Percentiles rank a stretch among this genome's conserved stretches.
Evolutionary conservation across 2,329 filamentous ascomycete genomes (phyloP).

Genomic region (Aspergillus fijiensis): DNA sequence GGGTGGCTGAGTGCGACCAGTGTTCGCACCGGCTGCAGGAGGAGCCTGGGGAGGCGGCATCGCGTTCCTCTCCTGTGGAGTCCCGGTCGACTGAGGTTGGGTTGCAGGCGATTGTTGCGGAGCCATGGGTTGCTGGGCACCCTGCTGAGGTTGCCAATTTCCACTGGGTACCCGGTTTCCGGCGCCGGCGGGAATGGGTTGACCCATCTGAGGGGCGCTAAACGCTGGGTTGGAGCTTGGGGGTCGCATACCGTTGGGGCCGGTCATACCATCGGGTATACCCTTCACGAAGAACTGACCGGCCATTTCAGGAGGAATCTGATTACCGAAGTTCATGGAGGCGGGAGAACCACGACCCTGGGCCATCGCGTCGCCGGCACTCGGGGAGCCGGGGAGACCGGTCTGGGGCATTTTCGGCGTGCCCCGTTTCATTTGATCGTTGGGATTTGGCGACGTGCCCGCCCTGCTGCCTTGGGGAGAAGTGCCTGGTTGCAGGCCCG

Average conservation of each 20-base stretch:
- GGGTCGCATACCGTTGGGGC: slow-evolving; percentile 57
- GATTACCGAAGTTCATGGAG: slow-evolving; percentile 54
- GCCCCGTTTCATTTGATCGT: slow-evolving; percentile 62
- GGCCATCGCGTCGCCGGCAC: slow-evolving; percentile 56
- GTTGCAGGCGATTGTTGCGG: slow-evolving; percentile 45
- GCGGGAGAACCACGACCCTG: slow-evolving; percentile 61
- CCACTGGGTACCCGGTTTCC: slow-evolving; percentile 42
- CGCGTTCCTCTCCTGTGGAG: slow-evolving; percentile 57
- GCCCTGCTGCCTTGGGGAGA: slow-evolving; percentile 57
- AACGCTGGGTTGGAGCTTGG: slow-evolving; percentile 55
- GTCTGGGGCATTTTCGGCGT: slow-evolving; percentile 60
- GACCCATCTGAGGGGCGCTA: slow-evolving; percentile 43
- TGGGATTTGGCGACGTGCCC: slow-evolving; percentile 61
- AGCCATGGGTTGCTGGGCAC: slow-evolving; percentile 47
- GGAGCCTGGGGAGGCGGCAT: slow-evolving; percentile 53
- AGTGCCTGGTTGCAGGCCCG: slow-evolving; percentile 54
- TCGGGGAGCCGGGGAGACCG: slow-evolving; percentile 58
- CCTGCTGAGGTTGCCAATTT: slow-evolving; percentile 43
- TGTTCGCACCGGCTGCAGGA: slow-evolving; percentile 38
- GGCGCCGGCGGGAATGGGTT: slow-evolving; percentile 44
- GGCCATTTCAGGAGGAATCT: slow-evolving; percentile 52
- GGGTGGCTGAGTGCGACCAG: slow-evolving; percentile 42
- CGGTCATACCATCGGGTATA: slow-evolving; percentile 44
- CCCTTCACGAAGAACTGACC: slow-evolving; percentile 47
- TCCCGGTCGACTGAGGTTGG: slow-evolving; percentile 51